phyloP scores from a whole-genome alignment of 75 land plant genomes.

The Selaginella moellendorffii region DNA sequence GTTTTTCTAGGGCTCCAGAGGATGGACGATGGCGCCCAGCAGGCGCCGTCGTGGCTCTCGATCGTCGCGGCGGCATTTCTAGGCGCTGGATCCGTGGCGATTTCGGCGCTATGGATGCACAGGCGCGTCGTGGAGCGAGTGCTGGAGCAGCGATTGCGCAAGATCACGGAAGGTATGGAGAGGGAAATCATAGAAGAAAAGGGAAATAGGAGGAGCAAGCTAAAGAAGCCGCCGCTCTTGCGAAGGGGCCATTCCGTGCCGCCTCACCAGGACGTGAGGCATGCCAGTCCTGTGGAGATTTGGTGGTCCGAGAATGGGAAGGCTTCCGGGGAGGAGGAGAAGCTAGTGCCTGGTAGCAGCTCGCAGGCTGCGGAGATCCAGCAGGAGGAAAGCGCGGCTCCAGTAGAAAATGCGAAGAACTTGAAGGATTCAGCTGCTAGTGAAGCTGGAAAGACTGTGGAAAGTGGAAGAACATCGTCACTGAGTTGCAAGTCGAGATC shows the following conservation, averaged over 20 bases:
- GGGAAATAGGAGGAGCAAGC: neutral
- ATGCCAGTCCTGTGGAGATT: neutral
- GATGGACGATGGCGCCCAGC: neutral
- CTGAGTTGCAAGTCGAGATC: too few species aligned
- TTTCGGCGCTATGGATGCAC: neutral
- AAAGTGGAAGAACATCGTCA: too few species aligned
- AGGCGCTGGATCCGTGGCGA: neutral
- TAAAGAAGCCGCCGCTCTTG: neutral
- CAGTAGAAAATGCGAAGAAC: too few species aligned
- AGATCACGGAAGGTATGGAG: neutral
- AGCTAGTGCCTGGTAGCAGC: too few species aligned
- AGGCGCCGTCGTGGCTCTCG: neutral
- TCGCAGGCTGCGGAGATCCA: too few species aligned
- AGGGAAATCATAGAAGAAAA: neutral
- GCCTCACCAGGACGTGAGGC: neutral
- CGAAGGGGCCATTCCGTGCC: neutral
- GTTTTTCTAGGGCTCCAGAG: neutral
- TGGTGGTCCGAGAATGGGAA: neutral
- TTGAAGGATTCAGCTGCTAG: too few species aligned
- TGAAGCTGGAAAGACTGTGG: too few species aligned
- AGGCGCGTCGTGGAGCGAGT: neutral
- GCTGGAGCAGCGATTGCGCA: neutral
- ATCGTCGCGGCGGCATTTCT: neutral
- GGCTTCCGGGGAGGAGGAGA: neutral
- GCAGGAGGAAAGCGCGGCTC: too few species aligned